Base-by-base conservation (phyloP, 495 filamentous ascomycete species). In the Evernia prunastri region DNA sequence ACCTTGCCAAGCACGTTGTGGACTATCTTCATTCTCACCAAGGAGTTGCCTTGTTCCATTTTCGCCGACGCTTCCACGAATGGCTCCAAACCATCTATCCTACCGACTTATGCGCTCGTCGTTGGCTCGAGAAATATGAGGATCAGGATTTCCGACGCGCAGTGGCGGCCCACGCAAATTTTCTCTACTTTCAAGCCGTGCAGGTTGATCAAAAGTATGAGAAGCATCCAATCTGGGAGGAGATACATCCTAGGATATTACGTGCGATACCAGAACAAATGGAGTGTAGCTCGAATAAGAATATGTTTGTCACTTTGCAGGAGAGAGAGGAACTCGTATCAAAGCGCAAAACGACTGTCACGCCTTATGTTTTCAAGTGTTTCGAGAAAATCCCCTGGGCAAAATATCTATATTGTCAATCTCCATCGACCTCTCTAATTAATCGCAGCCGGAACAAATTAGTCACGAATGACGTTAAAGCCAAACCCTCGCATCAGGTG, bases 1-100 rank as follows among this genome's bases (percentile, higher is more conserved):
- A 85, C 57, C 74, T 91, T 17, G 78, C 80, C 2, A 90, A 90
- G 67, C 82, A 89, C 67, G 79, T 88, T 43, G 74, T 89, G 20
- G 87, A 90, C 63, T 90, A 81, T 66, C 74, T 84, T 45, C 66
- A 75, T 6, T 59, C 69, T 12, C 57, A 72, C 6, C 67, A 68
- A 0, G 64, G 69, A 5, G 79, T 86, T 3, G 67, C 68, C 6
- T 65, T 91, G 0, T 12, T 64, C 9, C 72, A 86, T 57, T 89
- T 92, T 67, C 72, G 75, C 40, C 39, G 62, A 0, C 58, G 74
- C 0, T 92, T 92, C 62, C 71, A 70, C 42, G 53, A 60, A 4
- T 90, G 86, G 87, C 63, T 87, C 0, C 17, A 60, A 17, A 58
- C 67, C 7, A 69, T 68, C 4, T 81, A 89, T 67, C 42, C 67